Evolutionary conservation across 208 protist genomes (phyloP).

Genomic region (Leishmania martiniquensis): DNA sequence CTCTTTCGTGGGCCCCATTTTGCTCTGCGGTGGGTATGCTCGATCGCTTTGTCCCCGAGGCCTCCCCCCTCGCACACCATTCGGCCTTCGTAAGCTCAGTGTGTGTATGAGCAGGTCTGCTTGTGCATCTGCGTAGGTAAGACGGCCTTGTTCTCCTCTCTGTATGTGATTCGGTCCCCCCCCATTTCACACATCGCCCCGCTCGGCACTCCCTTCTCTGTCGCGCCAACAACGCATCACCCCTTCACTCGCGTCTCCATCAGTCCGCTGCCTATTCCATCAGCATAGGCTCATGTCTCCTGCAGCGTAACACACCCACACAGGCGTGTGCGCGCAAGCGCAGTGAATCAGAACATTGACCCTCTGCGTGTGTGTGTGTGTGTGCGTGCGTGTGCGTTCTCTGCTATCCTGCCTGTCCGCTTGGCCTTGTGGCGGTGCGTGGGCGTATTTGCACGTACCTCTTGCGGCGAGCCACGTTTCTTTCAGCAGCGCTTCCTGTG

Average conservation of each 20-base stretch:
- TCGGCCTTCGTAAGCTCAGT: no score
- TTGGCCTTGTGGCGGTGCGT: no score
- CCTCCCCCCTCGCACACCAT: not conserved
- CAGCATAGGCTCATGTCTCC: not conserved
- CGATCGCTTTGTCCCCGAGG: not conserved
- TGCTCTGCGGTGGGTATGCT: not conserved
- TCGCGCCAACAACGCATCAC: not conserved
- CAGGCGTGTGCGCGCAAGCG: no score
- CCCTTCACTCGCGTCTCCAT: not conserved
- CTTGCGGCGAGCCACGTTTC: no score
- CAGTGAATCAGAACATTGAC: no score
- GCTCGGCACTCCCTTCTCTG: not conserved
- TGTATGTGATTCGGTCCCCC: no score
- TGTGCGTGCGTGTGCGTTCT: constrained; percentile 12
- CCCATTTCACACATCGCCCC: not conserved
- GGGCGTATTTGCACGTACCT: constrained; percentile 1
- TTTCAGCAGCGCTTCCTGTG: no score
- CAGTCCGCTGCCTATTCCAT: not conserved
- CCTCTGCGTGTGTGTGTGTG: not conserved
- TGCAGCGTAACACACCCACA: not conserved
- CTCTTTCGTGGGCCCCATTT: not conserved
- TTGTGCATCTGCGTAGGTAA: no score
- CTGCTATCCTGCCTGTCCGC: no score
- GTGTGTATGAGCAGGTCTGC: no score
- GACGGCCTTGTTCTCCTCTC: no score